A percentile compares a stretch with the other conserved stretches of the same genome.
Conservation (phyloP, 176 grass and related monocot genomes). For the Carex pumila region DNA sequence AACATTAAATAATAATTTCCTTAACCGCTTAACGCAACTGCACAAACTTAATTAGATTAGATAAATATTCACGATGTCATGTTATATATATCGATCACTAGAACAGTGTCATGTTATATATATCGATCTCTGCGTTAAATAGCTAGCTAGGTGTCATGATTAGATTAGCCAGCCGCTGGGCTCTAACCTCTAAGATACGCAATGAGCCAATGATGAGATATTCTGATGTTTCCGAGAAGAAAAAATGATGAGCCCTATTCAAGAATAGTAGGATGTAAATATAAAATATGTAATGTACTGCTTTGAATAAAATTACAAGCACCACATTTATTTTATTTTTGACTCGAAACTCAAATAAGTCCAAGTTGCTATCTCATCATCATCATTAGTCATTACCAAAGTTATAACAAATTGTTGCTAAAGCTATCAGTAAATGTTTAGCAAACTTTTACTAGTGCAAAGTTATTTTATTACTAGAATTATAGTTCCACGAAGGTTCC, state of each 20-base stretch:
- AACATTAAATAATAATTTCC: background rate
- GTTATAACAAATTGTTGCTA: too few relatives aligned
- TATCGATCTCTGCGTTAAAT: background rate
- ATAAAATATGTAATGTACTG: too few relatives aligned
- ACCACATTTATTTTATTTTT: background rate
- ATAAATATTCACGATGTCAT: too few relatives aligned
- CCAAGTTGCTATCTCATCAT: slow-evolving; percentile 15
- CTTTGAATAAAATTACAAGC: background rate
- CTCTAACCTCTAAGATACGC: slow-evolving; percentile 5
- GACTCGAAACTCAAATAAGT: background rate
- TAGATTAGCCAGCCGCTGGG: background rate
- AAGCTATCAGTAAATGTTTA: too few relatives aligned
- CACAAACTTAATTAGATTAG: too few relatives aligned
- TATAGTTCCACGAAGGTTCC: too few relatives aligned
- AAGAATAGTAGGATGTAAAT: background rate
- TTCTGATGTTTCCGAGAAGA: slow-evolving; percentile 21
- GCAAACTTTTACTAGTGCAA: too few relatives aligned
- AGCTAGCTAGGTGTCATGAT: background rate
- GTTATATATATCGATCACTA: too few relatives aligned
- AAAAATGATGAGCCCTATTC: slow-evolving; percentile 17
- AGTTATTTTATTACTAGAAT: too few relatives aligned
- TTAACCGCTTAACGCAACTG: too few relatives aligned
- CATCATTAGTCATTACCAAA: slow-evolving; percentile 16
- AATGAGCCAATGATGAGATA: background rate
- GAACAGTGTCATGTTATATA: background rate